Base-by-base conservation (phyloP, 108 stramenopile genomes). In the Thalassiosira profunda region DNA sequence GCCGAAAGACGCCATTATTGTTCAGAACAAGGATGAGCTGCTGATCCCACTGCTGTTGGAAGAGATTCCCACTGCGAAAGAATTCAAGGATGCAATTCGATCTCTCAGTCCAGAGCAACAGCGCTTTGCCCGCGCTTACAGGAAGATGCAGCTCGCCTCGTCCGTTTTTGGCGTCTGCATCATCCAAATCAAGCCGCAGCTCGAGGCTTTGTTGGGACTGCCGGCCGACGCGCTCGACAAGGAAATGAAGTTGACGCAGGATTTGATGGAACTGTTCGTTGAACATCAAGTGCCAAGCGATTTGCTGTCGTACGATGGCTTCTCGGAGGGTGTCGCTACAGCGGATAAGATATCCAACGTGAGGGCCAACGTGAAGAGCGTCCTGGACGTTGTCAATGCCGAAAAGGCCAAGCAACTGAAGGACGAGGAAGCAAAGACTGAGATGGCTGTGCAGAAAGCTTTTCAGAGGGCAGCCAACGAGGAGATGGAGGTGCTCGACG, bases 21-120 rank as follows among this genome's bases (percentile, higher is more conserved):
- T 97, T 6, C 78, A 83, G 23, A 93, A 97, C 78, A 97, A 94
- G 82, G 96, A 97, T 59, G 92, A 95, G 42, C 70, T 93, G 4
- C 33, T 89, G 5, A 83, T 97, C 46, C 92, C 96, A 1, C 41
- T 97, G 28, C 57, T 92, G 6, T 34, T 91, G n/a, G 80, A 89
- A 21, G 84, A 77, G 18, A 46, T 97, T 44, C 96, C 96, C 18
- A 86, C 83, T 2, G 89, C 96, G 1, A 88, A 92, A 69, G 89
- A 88, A 40, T 97, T 97, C 80, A 81, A 85, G 35, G 96, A 96
- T 76, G 86, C 93, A 28, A 85, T 96, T 29, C 45, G 67, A 59
- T 89, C 87, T 8, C 72, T 96, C 9, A 93, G 91, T 33, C 91
- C 93, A n/a, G 93, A 96, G 55, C 96, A 96, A 56, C 86, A 84